Evolutionary conservation across 2,329 filamentous ascomycete genomes (phyloP).

Genomic region (Cryphonectria japonica): DNA sequence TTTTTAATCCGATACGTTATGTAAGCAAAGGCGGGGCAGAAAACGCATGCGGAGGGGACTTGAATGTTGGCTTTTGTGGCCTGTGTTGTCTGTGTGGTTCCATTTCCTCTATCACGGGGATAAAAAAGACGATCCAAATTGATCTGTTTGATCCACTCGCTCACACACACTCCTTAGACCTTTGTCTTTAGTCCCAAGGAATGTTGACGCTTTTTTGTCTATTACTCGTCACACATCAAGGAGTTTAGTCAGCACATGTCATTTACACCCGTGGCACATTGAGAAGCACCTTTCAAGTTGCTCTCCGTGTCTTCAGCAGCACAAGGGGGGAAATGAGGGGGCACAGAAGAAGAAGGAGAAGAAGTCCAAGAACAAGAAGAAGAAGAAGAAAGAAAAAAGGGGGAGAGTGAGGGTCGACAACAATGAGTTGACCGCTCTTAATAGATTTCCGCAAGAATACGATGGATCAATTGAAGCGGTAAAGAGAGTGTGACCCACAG

Average conservation of each 20-base stretch:
- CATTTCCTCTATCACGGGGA: conserved; percentile 2
- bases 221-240: not conserved
- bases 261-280: not conserved
- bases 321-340: not conserved
- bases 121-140: not conserved
- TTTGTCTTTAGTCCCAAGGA: not conserved
- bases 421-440: conserved; percentile 23
- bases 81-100: conserved; percentile 4
- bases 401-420: not conserved
- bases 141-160: not conserved
- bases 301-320: not conserved
- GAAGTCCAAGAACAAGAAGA: not conserved
- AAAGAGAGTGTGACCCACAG: conserved; percentile 26
- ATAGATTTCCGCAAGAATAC: conserved; percentile 18
- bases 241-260: not conserved
- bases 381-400: not conserved
- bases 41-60: not conserved
- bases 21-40: conserved; percentile 27
- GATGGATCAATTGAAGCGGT: conserved; percentile 26
- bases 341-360: not conserved
- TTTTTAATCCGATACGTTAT: conserved; percentile 19
- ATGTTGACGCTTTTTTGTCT: not conserved
- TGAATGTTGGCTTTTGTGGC: not conserved
- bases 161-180: not conserved
- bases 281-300: not conserved